Percentiles rank a stretch among this genome's conserved stretches.
phyloP scores from a whole-genome alignment of 2,329 filamentous ascomycete species.

The Alternaria angustiovoidea region DNA sequence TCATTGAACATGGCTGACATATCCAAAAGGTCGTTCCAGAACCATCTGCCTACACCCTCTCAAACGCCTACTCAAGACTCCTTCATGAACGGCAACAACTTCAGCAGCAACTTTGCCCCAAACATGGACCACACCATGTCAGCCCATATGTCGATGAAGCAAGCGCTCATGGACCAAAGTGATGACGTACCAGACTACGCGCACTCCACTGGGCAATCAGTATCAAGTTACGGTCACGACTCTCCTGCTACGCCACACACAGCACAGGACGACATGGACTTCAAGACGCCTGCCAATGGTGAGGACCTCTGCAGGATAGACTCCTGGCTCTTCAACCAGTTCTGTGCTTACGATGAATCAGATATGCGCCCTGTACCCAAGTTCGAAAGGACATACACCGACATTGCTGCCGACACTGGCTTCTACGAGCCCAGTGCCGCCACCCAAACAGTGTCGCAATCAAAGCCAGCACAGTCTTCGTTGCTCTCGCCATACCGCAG shows the following conservation, averaged over 20 bases:
- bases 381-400: slow-evolving; percentile 84
- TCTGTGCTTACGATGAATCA: slow-evolving; percentile 72
- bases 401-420: slow-evolving; percentile 79
- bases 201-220: slow-evolving; percentile 64
- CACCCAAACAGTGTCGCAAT: slow-evolving; percentile 52
- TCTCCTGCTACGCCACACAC: slow-evolving; percentile 69
- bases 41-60: slow-evolving; percentile 63
- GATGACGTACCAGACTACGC: slow-evolving; percentile 61
- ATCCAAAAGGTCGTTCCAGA: slow-evolving; percentile 55
- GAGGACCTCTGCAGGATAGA: slow-evolving; percentile 55
- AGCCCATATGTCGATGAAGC: slow-evolving; percentile 68
- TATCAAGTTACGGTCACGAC: slow-evolving; percentile 67
- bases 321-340: slow-evolving; percentile 64
- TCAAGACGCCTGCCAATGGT: slow-evolving; percentile 64
- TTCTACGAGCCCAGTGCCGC: slow-evolving; percentile 76
- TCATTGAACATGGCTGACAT: slow-evolving; percentile 46
- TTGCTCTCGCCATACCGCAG: slow-evolving; percentile 59
- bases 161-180: slow-evolving; percentile 63
- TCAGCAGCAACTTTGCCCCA: slow-evolving; percentile 57
- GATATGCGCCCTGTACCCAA: slow-evolving; percentile 69
- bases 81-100: slow-evolving; percentile 57
- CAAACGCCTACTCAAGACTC: slow-evolving; percentile 63
- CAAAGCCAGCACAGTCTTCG: slow-evolving; percentile 60
- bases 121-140: slow-evolving; percentile 56
- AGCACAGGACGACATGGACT: slow-evolving; percentile 62